Evolutionary conservation across 148 eudicot genomes (phyloP), one percentile per base, ranked within the genome.

Genomic region (Simmondsia chinensis): DNA sequence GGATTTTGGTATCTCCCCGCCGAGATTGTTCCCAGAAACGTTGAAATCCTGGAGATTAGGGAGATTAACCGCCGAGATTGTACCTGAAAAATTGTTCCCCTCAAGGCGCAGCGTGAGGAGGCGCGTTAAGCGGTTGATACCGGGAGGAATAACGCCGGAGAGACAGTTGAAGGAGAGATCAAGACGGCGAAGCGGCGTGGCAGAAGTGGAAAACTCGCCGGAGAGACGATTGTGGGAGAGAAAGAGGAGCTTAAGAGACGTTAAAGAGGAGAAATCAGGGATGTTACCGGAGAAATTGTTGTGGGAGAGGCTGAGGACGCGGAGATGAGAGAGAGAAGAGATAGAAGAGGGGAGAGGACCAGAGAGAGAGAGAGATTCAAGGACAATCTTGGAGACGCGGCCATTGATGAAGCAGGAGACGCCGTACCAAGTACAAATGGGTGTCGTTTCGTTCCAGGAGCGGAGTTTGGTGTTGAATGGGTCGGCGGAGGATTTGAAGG

Each of bases 371-470:
- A 73, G 78, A 52, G 46, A 27, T 56, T 81, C 77, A 39, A 89
- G 95, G 47, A 84, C 74, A 46, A 89, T 72, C 2, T 69, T 75
- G 6, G 73, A 38, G 43, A 89, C 93, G 4, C 80, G 77, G 74
- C 48, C 18, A 4, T 43, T 42, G 40, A 9, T 28, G 31, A 28
- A 9, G 53, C 91, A 83, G 16, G 86, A 23, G 39, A 83, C 58
- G 46, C 79, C 77, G 60, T 40, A 23, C 81, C 79, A 84, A 29
- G 63, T 3, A 80, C 75, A 21, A 34, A 51, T 39, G 49, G 20
- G 46, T 77, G 80, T 29, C 35, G 79, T 13, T 2, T 44, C 0
- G 56, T 38, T 51, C 94, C 94, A 82, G 24, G 66, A 7, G 33
- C 57, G 2, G 66, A 74, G 75, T 13, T 42, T 17, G n/a, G n/a